phyloP scores from a whole-genome alignment of 768 basidiomycete genomes.

The Neoboletus magnificus region DNA sequence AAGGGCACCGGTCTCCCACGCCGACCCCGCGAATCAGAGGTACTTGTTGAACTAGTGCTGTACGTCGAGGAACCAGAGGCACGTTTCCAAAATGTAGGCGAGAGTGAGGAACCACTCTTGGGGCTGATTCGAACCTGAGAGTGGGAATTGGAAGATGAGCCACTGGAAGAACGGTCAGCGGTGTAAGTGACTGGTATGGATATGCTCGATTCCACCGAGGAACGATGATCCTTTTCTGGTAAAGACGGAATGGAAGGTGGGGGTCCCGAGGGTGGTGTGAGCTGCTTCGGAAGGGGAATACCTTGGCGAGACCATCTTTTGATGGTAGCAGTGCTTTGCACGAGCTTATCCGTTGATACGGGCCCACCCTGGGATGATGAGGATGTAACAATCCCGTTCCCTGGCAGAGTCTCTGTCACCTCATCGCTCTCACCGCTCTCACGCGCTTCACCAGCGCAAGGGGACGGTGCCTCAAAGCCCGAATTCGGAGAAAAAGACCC shows the following conservation, averaged over 20 bases:
- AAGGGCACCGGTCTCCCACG: constrained; percentile 9
- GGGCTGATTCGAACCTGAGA: constrained; percentile 30
- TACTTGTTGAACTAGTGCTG: constrained; percentile 42
- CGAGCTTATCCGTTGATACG: constrained; percentile 29
- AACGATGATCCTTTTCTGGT: constrained; percentile 20
- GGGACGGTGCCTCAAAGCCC: background rate
- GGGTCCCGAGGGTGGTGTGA: constrained; percentile 59
- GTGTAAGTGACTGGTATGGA: constrained; percentile 33
- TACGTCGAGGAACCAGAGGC: constrained; percentile 48
- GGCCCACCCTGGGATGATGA: background rate
- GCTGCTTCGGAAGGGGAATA: constrained; percentile 44
- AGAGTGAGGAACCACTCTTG: constrained; percentile 42
- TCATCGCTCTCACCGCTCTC: constrained; percentile 4
- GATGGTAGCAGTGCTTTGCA: constrained; percentile 21
- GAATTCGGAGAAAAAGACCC: constrained; percentile 5
- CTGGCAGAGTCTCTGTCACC: background rate
- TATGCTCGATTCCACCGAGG: constrained; percentile 22
- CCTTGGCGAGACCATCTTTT: constrained; percentile 58
- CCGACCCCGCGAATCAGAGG: constrained; percentile 36
- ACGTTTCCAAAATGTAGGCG: constrained; percentile 55
- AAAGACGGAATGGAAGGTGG: constrained; percentile 45
- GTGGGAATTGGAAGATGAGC: constrained; percentile 37
- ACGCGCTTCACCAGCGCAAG: background rate
- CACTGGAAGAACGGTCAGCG: constrained; percentile 34
- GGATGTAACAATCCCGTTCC: background rate